Conservation (phyloP, 2,329 filamentous ascomycete species). For the Botrytis sinoallii region DNA sequence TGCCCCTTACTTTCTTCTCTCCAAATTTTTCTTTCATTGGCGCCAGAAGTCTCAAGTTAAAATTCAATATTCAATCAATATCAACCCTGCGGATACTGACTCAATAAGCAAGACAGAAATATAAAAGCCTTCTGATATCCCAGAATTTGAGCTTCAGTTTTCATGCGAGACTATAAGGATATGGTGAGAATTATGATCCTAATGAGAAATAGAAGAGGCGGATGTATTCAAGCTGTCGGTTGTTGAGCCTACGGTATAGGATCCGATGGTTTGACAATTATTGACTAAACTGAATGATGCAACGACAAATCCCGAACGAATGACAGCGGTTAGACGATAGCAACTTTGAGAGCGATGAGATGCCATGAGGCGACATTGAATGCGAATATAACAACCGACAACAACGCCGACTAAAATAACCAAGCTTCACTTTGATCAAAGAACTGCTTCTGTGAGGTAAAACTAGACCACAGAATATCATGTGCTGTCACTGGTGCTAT, state of each 20-base stretch:
- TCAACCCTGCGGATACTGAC: not conserved
- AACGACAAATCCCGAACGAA: not conserved
- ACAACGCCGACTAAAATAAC: not conserved
- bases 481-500: not conserved
- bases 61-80: not conserved
- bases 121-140: too few relatives aligned
- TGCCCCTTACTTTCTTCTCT: too few relatives aligned
- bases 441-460: not conserved
- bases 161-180: too few relatives aligned
- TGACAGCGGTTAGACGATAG: not conserved
- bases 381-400: not conserved
- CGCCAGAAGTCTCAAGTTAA: too few relatives aligned
- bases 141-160: too few relatives aligned
- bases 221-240: accelerated
- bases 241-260: not conserved
- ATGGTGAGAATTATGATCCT: not conserved
- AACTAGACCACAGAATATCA: not conserved
- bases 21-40: too few relatives aligned
- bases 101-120: not conserved
- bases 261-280: accelerated
- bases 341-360: not conserved
- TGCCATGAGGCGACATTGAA: not conserved
- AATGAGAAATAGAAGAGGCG: not conserved
- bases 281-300: not conserved
- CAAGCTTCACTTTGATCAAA: not conserved